phyloP scores from a whole-genome alignment of 2,329 filamentous ascomycete species.

The Pestalotiopsis sp. region DNA sequence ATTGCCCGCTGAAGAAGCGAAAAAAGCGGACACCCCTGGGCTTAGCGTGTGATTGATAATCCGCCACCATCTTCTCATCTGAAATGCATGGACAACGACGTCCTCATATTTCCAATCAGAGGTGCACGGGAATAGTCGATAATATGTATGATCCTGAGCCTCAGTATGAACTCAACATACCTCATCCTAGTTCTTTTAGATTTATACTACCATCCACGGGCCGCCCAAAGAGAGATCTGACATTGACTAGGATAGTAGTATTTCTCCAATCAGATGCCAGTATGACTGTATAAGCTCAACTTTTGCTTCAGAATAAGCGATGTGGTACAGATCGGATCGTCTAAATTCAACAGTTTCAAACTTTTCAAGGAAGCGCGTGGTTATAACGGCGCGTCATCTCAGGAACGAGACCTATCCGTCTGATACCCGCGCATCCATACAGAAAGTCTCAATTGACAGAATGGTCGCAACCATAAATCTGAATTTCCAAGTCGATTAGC shows the following conservation, averaged over 20 bases:
- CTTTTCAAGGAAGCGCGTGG: not conserved
- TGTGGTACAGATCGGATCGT: not conserved
- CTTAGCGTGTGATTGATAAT: not conserved
- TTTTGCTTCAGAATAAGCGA: not conserved
- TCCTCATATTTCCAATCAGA: not conserved
- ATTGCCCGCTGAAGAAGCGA: not conserved
- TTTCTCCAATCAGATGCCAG: not conserved
- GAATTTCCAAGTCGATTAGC: too few relatives aligned
- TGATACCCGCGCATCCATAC: too few relatives aligned
- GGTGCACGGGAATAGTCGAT: not conserved
- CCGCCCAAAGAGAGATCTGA: not conserved
- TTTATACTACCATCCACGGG: not conserved
- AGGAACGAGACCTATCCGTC: not conserved
- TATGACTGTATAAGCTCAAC: not conserved
- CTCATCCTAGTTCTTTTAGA: not conserved
- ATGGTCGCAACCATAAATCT: too few relatives aligned
- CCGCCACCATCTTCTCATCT: not conserved
- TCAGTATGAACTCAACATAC: not conserved
- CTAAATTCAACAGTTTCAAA: not conserved
- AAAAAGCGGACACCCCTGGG: not conserved
- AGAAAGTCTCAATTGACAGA: not conserved
- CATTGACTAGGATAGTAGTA: not conserved
- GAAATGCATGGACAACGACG: not conserved
- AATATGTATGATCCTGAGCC: not conserved
- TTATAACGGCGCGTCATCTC: not conserved